These are phyloP conservation scores for Oryza glaberrima DNA, from an alignment of 176 grass and related monocot genomes.

Conservation along the genomic window DNA sequence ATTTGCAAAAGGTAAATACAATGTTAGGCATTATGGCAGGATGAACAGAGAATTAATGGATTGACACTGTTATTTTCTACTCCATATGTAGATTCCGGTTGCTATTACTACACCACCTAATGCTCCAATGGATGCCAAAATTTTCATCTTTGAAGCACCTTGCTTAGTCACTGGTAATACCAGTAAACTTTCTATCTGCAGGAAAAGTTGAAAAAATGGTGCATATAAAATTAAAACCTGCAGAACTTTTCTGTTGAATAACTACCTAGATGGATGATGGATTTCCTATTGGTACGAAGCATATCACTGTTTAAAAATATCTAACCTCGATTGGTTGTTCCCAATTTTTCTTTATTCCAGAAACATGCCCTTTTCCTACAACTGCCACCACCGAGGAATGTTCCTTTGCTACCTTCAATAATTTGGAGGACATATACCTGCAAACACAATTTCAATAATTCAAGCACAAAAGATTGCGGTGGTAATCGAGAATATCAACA, in stretches of 20 bases:
- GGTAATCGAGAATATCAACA: background rate
- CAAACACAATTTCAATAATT: conserved; percentile 17
- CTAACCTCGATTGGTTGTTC: conserved; percentile 79
- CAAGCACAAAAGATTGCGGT: background rate
- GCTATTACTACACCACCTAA: conserved; percentile 54
- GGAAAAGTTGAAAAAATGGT: background rate
- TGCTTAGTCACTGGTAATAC: conserved; percentile 58
- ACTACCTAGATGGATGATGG: background rate
- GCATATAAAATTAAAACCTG: background rate
- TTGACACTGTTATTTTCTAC: conserved; percentile 58
- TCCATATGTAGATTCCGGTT: conserved; percentile 70
- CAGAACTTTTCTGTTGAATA: background rate
- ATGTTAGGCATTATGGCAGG: conserved; percentile 13
- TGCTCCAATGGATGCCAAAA: conserved; percentile 64
- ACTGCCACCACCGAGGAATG: conserved; percentile 92
- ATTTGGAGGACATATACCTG: conserved; percentile 92
- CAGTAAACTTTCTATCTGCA: conserved; percentile 63
- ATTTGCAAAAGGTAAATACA: conserved; percentile 15
- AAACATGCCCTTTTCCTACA: conserved; percentile 90
- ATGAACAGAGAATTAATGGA: background rate
- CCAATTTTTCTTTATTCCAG: conserved; percentile 95
- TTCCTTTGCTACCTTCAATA: conserved; percentile 71
- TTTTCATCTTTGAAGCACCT: conserved; percentile 69
- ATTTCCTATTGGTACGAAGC: background rate
- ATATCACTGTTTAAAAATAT: background rate